phyloP scores from a whole-genome alignment of 2,329 filamentous ascomycete genomes.

The Alternaria gansuensis region DNA sequence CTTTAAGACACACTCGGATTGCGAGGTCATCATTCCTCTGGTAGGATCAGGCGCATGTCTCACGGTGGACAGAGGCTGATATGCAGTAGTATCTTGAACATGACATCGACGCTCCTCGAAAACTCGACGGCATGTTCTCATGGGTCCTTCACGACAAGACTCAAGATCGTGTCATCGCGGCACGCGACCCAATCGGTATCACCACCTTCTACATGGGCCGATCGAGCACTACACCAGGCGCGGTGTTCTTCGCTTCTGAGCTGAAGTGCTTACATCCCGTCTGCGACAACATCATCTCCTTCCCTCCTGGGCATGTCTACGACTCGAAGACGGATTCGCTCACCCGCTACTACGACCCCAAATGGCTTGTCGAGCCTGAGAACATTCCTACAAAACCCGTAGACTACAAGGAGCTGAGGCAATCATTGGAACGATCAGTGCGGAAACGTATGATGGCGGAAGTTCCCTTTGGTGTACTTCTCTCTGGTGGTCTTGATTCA shows the following conservation, averaged over 20 bases:
- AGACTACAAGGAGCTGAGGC: conserved; percentile 82
- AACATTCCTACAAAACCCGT: conserved; percentile 81
- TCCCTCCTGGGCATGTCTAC: conserved; percentile 95
- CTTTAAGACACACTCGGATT: conserved; percentile 99
- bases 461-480: conserved; percentile 93
- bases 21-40: conserved; percentile 97
- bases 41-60: conserved; percentile 61
- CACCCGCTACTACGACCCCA: conserved; percentile 88
- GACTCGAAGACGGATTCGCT: conserved; percentile 89
- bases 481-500: conserved; percentile 95
- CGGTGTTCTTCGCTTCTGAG: conserved; percentile 96
- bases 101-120: conserved; percentile 88
- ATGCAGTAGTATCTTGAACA: conserved; percentile 81
- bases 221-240: conserved; percentile 78
- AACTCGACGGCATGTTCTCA: conserved; percentile 99
- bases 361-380: conserved; percentile 83
- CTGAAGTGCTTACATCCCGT: conserved; percentile 91
- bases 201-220: conserved; percentile 98
- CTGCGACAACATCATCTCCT: conserved; percentile 93
- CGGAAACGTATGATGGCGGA: conserved; percentile 98
- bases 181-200: conserved; percentile 94
- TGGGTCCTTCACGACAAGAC: conserved; percentile 98
- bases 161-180: conserved; percentile 89
- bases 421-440: conserved; percentile 87
- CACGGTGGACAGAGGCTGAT: conserved; percentile 29